Evolutionary conservation across 208 protist species (phyloP).

Genomic region (Naegleria lovaniensis): DNA sequence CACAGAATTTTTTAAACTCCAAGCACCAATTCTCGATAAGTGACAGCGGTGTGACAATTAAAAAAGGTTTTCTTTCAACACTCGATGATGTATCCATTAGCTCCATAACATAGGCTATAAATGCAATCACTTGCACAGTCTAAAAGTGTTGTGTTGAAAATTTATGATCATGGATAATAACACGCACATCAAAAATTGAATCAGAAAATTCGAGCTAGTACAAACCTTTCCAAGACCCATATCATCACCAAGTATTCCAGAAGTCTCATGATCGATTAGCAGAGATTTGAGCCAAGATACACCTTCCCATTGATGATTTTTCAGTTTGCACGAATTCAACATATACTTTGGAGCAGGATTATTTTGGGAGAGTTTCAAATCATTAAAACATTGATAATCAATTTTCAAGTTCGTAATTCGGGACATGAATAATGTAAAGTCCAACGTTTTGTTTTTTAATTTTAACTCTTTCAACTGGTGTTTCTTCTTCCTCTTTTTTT

Average conservation of each 20-base stretch:
- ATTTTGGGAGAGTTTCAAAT: neutral
- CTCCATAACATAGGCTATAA: neutral
- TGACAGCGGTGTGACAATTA: neutral
- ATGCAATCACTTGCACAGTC: neutral
- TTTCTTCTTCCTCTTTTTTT: neutral
- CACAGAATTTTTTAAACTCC: slow-evolving; percentile 9
- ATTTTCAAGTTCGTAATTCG: neutral
- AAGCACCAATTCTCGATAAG: neutral
- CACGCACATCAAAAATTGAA: too few species aligned
- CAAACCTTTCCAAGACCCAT: neutral
- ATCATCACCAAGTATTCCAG: neutral
- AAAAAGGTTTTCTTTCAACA: neutral
- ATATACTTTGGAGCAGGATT: neutral
- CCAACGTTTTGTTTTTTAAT: neutral
- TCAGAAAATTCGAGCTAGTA: too few species aligned
- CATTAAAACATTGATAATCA: neutral
- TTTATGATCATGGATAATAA: neutral
- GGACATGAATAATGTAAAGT: neutral
- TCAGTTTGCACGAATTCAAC: neutral
- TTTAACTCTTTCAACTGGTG: neutral
- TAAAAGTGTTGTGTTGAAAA: neutral
- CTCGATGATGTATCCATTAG: neutral
- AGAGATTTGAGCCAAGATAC: neutral
- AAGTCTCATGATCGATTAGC: neutral
- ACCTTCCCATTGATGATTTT: neutral